Conservation (phyloP, 2,329 filamentous ascomycete genomes). For the Lecanicillium sp. region DNA sequence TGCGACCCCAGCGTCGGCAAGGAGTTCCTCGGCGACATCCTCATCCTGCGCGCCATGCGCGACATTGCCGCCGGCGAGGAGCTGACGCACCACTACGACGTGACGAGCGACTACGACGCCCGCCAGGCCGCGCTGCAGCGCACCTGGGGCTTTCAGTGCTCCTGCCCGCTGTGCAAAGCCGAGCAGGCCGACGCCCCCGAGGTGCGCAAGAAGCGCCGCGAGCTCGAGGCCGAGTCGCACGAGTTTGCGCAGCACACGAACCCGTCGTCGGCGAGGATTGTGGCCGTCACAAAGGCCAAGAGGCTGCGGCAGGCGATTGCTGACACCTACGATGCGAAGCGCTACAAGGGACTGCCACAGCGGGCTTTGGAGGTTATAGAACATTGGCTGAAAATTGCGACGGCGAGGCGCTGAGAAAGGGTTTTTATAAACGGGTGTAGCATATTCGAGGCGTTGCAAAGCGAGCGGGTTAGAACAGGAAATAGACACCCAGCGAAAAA, state of each 20-base stretch:
- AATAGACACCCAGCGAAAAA: too few species aligned
- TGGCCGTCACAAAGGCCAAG: conserved; percentile 16
- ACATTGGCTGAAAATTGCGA: conserved; percentile 18
- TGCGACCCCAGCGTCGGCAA: conserved; percentile 28
- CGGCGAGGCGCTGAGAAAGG: neutral
- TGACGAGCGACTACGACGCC: conserved; percentile 16
- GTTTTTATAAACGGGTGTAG: neutral
- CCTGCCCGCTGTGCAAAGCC: conserved; percentile 24
- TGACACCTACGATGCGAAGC: conserved; percentile 19
- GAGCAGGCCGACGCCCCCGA: conserved; percentile 17
- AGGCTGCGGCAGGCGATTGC: conserved; percentile 15
- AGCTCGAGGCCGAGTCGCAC: conserved; percentile 14
- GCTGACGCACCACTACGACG: conserved; percentile 24
- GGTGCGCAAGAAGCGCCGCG: conserved; percentile 12
- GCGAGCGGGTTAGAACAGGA: neutral
- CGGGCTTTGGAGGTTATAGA: conserved; percentile 15
- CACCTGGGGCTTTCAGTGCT: conserved; percentile 30
- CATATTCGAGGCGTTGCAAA: neutral
- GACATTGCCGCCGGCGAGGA: conserved; percentile 25
- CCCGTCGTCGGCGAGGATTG: conserved; percentile 9
- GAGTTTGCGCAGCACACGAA: conserved; percentile 12
- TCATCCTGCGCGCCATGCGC: conserved; percentile 27
- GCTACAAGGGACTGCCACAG: conserved; percentile 17
- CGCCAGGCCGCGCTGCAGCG: conserved; percentile 13
- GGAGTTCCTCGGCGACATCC: conserved; percentile 30